Base-by-base conservation (phyloP, 305 asterid genomes). In the Rubia balearica region DNA sequence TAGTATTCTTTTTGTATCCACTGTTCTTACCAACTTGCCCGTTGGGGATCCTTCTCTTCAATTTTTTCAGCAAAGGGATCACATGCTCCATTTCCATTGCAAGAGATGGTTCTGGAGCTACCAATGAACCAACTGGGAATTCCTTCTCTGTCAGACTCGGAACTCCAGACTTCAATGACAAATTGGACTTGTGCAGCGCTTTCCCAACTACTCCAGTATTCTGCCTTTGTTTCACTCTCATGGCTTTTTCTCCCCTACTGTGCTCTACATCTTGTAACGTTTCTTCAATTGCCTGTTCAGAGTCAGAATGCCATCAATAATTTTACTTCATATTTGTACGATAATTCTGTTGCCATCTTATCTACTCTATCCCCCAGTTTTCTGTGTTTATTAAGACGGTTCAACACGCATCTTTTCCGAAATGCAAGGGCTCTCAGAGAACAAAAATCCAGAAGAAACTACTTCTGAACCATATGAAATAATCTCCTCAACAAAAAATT, bases 341-440 rank as follows among this genome's bases (percentile, higher is more conserved):
- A 42, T 40, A 9, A 53, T 43, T 74, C 72, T 36, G 70, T 61
- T 61, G 53, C 49, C 43, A 61, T 73, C 73, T 72, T 61, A 65
- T 68, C 66, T 42, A 27, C 69, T 41, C 56, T 71, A 74, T 72
- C 77, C 67, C 67, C 55, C 68, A 83, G 82, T 69, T 71, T 63
- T 63, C 62, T 63, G 78, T 22, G 72, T 56, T 73, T 7, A 17
- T 17, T 19, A 41, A 64, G 70, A 53, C 61, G 43, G 70, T 67
- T 70, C 30, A 73, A 62, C 61, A 62, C 45, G 62, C 73, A 70
- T 33, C 71, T 42, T 41, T 65, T 69, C 76, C 82, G 62, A 73
- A 70, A 81, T 77, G 81, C 63, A 62, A 66, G 53, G 46, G 72
- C 60, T 56, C 8, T 30, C 30, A 19, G 38, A 51, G 59, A 1